phyloP scores from a whole-genome alignment of 768 basidiomycete genomes.

The Lactarius pseudohatsudake region DNA sequence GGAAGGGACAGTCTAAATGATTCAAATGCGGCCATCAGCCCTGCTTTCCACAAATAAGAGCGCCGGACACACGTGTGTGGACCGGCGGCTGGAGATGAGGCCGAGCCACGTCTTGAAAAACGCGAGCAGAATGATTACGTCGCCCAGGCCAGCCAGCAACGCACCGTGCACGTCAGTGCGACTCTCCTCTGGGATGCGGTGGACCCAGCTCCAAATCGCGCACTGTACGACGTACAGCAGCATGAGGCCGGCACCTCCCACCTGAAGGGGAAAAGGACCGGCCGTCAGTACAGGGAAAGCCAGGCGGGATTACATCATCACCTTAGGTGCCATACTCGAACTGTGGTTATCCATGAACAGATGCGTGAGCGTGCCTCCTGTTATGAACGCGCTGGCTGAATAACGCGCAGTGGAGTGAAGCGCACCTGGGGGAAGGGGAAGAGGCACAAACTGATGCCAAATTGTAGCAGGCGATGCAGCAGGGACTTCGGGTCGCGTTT shows the following conservation, averaged over 20 bases:
- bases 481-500: constrained; percentile 38
- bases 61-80: neutral
- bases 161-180: neutral
- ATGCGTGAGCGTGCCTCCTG: constrained; percentile 16
- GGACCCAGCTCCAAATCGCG: constrained; percentile 6
- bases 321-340: constrained; percentile 7
- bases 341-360: constrained; percentile 10
- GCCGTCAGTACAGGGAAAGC: too few species aligned
- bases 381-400: constrained; percentile 14
- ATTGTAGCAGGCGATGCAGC: constrained; percentile 44
- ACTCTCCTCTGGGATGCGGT: neutral
- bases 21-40: too few species aligned
- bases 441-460: constrained; percentile 12
- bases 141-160: constrained; percentile 6
- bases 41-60: constrained; percentile 7
- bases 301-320: neutral
- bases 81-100: neutral
- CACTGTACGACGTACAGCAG: constrained; percentile 14
- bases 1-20: neutral
- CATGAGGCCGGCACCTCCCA: constrained; percentile 7
- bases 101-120: constrained; percentile 16
- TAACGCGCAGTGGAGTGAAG: neutral
- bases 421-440: neutral
- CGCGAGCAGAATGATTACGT: constrained; percentile 5
- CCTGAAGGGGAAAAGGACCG: neutral